These are phyloP conservation scores for Trichophyton equinum DNA, from an alignment of 2,329 filamentous ascomycete species.

Conservation along the genomic window DNA sequence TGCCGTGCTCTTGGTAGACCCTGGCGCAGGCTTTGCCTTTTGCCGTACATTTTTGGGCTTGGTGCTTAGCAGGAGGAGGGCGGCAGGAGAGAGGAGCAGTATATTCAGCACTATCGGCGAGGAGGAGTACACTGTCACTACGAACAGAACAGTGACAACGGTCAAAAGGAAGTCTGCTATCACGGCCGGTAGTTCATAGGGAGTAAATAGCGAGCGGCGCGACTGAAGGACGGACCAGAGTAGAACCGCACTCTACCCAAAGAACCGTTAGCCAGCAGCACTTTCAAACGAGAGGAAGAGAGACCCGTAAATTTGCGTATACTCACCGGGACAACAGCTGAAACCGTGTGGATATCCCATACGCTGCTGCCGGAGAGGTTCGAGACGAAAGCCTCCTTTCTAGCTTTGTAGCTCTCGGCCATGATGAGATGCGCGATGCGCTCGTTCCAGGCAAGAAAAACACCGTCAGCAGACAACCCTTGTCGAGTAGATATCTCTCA, in stretches of 20 bases:
- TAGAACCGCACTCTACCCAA: conserved; percentile 57
- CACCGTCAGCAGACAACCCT: background rate
- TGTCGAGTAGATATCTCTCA: background rate
- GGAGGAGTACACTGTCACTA: conserved; percentile 71
- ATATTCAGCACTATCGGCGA: conserved; percentile 60
- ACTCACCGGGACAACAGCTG: conserved; percentile 70
- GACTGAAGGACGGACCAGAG: conserved; percentile 84
- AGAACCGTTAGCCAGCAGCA: conserved; percentile 6
- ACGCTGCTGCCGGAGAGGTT: conserved; percentile 74
- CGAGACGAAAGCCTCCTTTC: conserved; percentile 93
- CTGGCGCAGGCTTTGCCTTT: conserved; percentile 25
- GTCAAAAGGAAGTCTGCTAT: conserved; percentile 79
- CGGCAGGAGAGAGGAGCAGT: conserved; percentile 59
- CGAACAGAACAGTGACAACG: conserved; percentile 66
- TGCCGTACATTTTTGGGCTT: conserved; percentile 18
- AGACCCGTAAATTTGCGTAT: conserved; percentile 9
- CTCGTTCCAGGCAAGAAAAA: background rate
- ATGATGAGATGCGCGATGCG: conserved; percentile 4
- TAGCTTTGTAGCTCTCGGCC: conserved; percentile 61
- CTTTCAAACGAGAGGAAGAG: background rate
- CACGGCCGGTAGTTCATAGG: conserved; percentile 55
- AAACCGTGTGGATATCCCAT: conserved; percentile 75
- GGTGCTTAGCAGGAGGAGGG: conserved; percentile 45
- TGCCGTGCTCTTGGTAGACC: conserved; percentile 13
- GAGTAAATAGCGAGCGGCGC: conserved; percentile 69